phyloP scores from a whole-genome alignment of 768 basidiomycete genomes.

The Xerocomellus intermedius region DNA sequence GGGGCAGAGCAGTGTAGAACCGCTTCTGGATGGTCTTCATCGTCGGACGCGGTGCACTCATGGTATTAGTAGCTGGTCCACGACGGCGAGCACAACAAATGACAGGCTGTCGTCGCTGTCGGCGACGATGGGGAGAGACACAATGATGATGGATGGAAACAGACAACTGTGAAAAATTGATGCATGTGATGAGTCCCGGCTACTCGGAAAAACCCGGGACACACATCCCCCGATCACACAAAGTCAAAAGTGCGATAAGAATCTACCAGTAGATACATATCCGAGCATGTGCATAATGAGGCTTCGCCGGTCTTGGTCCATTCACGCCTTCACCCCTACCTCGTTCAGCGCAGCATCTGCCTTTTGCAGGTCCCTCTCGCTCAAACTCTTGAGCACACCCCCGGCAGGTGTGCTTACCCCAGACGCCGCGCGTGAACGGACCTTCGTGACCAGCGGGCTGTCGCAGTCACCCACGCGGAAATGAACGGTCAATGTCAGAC shows the following conservation, averaged over 20 bases:
- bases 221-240: background rate
- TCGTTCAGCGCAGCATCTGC: constrained; percentile 81
- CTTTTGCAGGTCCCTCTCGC: constrained; percentile 80
- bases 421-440: constrained; percentile 78
- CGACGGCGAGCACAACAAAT: background rate
- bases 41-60: constrained; percentile 39
- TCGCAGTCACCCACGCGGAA: background rate
- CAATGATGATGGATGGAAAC: background rate
- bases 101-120: constrained; percentile 13
- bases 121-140: constrained; percentile 2
- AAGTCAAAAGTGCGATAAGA: too few relatives aligned
- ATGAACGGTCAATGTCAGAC: constrained; percentile 8
- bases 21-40: constrained; percentile 54
- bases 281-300: constrained; percentile 4
- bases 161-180: background rate
- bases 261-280: constrained; percentile 18
- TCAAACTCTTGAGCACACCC: constrained; percentile 74
- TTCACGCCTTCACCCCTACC: background rate
- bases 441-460: constrained; percentile 89
- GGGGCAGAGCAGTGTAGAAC: constrained; percentile 45
- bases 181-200: background rate
- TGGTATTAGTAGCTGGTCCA: constrained; percentile 8
- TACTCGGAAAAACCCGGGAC: constrained; percentile 21
- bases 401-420: constrained; percentile 86
- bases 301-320: background rate